These are phyloP conservation scores for Pyrenula aspistea DNA, from an alignment of 495 filamentous ascomycete species.

Conservation along the genomic window DNA sequence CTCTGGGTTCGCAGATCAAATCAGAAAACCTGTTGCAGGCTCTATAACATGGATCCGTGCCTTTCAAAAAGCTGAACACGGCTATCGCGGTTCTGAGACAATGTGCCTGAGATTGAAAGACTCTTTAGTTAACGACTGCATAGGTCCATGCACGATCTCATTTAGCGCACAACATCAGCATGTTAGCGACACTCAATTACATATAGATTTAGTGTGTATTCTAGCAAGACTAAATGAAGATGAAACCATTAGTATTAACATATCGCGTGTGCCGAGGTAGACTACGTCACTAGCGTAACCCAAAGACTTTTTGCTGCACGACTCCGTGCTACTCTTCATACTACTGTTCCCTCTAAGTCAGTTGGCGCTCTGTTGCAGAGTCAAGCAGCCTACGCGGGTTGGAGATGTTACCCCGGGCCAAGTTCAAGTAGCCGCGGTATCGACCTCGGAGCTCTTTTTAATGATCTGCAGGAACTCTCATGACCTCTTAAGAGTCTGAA, in stretches of 20 bases:
- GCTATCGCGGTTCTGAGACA: neutral
- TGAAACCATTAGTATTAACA: too few species aligned
- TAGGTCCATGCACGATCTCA: too few species aligned
- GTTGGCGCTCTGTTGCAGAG: neutral
- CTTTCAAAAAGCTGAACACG: neutral
- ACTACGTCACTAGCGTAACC: too few species aligned
- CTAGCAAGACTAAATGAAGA: too few species aligned
- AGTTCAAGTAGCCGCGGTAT: neutral
- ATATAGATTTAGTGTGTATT: too few species aligned
- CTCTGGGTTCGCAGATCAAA: constrained; percentile 24
- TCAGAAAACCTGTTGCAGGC: constrained; percentile 4
- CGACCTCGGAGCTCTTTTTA: neutral
- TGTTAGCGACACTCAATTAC: too few species aligned
- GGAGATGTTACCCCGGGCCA: neutral
- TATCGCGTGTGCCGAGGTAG: too few species aligned
- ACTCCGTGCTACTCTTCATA: neutral
- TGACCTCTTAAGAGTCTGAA: neutral
- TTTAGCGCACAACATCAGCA: too few species aligned
- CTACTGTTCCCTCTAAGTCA: neutral
- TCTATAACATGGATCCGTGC: neutral
- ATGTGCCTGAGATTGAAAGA: neutral
- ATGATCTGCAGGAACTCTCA: neutral
- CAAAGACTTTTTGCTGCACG: too few species aligned
- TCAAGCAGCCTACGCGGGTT: neutral
- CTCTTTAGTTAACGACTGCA: too few species aligned